Percentiles rank a stretch among this genome's conserved stretches.
These are phyloP conservation scores for Rossbeevera mucosa DNA, from an alignment of 768 basidiomycete species.

Conservation along the genomic window DNA sequence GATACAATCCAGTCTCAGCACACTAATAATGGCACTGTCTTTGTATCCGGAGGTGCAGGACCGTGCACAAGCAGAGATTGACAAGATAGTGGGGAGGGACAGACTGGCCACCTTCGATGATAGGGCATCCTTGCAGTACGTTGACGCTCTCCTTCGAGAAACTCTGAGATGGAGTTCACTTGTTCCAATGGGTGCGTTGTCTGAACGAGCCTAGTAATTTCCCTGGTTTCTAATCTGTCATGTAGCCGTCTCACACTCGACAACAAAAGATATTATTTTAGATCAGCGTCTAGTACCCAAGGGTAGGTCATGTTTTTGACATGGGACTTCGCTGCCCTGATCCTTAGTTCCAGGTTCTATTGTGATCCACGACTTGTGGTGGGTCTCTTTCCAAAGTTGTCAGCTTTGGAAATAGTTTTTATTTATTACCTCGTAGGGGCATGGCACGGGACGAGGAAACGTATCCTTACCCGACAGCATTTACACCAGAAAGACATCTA, in stretches of 20 bases:
- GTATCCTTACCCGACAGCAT: conserved; percentile 28
- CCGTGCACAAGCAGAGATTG: conserved; percentile 16
- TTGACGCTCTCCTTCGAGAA: conserved; percentile 23
- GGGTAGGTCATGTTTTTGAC: conserved; percentile 25
- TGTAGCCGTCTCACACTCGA: conserved; percentile 26
- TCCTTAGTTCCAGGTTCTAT: conserved; percentile 12
- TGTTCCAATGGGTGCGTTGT: conserved; percentile 18
- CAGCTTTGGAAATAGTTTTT: not conserved
- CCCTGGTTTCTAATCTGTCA: not conserved
- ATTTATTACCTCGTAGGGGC: conserved; percentile 8
- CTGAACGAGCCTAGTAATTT: too few relatives aligned
- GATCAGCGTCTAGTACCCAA: conserved; percentile 48
- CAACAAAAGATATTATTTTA: conserved; percentile 38
- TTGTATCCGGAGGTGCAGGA: conserved; percentile 22
- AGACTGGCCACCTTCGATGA: conserved; percentile 18
- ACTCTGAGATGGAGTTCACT: conserved; percentile 20
- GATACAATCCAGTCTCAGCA: conserved; percentile 12
- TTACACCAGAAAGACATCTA: conserved; percentile 34
- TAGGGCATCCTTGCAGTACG: conserved; percentile 14
- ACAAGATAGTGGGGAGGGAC: conserved; percentile 16
- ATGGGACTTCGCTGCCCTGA: not conserved
- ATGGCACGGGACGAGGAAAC: conserved; percentile 22
- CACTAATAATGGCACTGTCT: conserved; percentile 19
- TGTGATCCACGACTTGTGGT: conserved; percentile 23
- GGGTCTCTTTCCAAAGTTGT: not conserved